Base-by-base conservation (phyloP, 78 protist genomes). In the Dictyostelium firmibasis region DNA sequence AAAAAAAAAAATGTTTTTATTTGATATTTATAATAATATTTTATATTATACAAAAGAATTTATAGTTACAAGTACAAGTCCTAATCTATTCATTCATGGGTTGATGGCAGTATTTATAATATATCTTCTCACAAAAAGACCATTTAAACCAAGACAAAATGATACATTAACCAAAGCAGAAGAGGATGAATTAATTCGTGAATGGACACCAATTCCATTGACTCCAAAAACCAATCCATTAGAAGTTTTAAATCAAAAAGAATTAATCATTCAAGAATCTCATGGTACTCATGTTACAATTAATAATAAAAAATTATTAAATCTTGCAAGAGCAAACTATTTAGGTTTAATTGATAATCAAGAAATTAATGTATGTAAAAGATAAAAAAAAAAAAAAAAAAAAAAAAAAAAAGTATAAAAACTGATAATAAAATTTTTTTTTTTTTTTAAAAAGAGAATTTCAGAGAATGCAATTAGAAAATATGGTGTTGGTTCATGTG, bases 401-500 rank as follows among this genome's bases (percentile, higher is more conserved):
- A n/a, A n/a, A n/a, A n/a, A n/a, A n/a, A n/a, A n/a, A n/a, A n/a
- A n/a, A n/a, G n/a, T n/a, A n/a, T n/a, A n/a, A n/a, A n/a, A n/a
- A n/a, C n/a, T n/a, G n/a, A n/a, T n/a, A n/a, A n/a, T n/a, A n/a
- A n/a, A n/a, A n/a, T 47, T 31, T 92, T 35, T 29, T 27, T 47
- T 0, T 33, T 1, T 29, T 11, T 44, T 23, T 13, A n/a, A n/a
- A n/a, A n/a, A 62, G 77, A 86, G 47, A 20, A 36, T 69, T 31
- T 87, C 96, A n/a, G 78, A 67, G 41, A 18, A 64, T 3, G 91
- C 97, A 20, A 33, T 99, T 20, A 38, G 76, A 23, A 82, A 96
- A 78, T 98, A 98, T 77, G 99, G 99, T 72, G 97, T 96, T 18
- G 99, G 99, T 25, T 83, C 99, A 3, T 99, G 99, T 85, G 99